phyloP scores from a whole-genome alignment of 371 early-diverging fungal genomes.

The Funneliformis caledonium region DNA sequence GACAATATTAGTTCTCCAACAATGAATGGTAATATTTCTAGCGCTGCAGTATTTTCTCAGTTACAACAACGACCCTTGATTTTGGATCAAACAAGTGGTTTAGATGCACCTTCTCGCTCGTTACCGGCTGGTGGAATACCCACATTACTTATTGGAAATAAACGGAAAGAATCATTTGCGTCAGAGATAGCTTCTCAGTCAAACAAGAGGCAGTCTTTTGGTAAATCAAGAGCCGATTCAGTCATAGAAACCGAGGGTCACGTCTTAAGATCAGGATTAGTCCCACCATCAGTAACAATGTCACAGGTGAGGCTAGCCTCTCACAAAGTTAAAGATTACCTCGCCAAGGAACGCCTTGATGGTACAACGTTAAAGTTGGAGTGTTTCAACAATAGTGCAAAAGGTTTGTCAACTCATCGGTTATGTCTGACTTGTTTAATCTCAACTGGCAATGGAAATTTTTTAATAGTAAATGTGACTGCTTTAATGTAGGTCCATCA shows the following conservation, averaged over 20 bases:
- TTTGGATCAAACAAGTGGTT: not conserved
- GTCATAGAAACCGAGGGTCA: slow-evolving; percentile 35
- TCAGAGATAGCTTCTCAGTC: slow-evolving; percentile 16
- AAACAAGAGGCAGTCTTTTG: slow-evolving; percentile 22
- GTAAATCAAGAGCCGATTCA: not conserved
- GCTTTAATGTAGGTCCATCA: slow-evolving; percentile 45
- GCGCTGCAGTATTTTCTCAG: not conserved
- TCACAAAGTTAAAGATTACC: slow-evolving; percentile 57
- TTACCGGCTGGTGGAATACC: slow-evolving; percentile 52
- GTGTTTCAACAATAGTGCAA: slow-evolving; percentile 58
- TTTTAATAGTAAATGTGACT: not conserved
- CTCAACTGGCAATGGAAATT: slow-evolving; percentile 4
- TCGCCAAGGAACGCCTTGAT: slow-evolving; percentile 47
- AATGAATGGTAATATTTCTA: not conserved
- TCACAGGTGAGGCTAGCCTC: slow-evolving; percentile 59
- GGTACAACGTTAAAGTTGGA: slow-evolving; percentile 51
- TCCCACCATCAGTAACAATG: slow-evolving; percentile 47
- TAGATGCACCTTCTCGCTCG: slow-evolving; percentile 17
- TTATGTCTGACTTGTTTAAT: not conserved
- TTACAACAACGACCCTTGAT: not conserved
- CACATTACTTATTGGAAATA: slow-evolving; percentile 54
- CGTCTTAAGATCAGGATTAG: slow-evolving; percentile 37
- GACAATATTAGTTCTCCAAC: not conserved
- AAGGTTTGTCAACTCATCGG: slow-evolving; percentile 35
- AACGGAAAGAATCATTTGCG: slow-evolving; percentile 51